Conservation (phyloP, 768 basidiomycete genomes). For the Kockovaella imperatae region DNA sequence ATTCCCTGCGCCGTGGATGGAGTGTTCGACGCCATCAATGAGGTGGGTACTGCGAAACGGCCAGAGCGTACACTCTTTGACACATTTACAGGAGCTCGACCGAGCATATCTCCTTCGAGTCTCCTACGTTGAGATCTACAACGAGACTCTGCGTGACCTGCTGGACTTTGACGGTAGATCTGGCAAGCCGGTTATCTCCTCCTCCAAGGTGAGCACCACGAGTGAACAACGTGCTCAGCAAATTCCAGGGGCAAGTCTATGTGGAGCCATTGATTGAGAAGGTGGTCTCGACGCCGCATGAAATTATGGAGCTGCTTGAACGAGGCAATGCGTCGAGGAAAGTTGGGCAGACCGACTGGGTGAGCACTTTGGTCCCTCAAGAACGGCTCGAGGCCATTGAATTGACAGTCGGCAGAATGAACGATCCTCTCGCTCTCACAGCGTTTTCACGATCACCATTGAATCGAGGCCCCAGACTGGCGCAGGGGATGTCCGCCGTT, state of each 20-base stretch:
- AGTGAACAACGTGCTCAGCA: background rate
- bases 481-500: constrained; percentile 37
- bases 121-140: constrained; percentile 44
- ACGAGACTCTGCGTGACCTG: constrained; percentile 41
- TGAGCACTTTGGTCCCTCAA: constrained; percentile 6
- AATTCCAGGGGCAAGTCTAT: constrained; percentile 35
- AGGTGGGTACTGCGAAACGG: constrained; percentile 17
- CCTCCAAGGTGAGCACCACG: constrained; percentile 28
- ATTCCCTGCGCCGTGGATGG: constrained; percentile 43
- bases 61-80: constrained; percentile 1
- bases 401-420: constrained; percentile 32
- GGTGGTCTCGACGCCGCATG: constrained; percentile 65
- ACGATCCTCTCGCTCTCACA: constrained; percentile 42
- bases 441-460: constrained; percentile 44
- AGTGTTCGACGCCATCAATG: constrained; percentile 42
- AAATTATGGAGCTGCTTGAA: constrained; percentile 66
- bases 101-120: constrained; percentile 40
- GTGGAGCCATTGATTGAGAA: constrained; percentile 54
- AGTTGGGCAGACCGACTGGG: constrained; percentile 42
- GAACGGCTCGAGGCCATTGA: no score
- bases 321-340: constrained; percentile 45
- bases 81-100: constrained; percentile 26
- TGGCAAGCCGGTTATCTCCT: constrained; percentile 40
- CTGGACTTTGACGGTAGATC: constrained; percentile 36
- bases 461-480: constrained; percentile 36